Evolutionary conservation across 2,329 filamentous ascomycete species (phyloP).

Genomic region (Talaromyces marneffei): DNA sequence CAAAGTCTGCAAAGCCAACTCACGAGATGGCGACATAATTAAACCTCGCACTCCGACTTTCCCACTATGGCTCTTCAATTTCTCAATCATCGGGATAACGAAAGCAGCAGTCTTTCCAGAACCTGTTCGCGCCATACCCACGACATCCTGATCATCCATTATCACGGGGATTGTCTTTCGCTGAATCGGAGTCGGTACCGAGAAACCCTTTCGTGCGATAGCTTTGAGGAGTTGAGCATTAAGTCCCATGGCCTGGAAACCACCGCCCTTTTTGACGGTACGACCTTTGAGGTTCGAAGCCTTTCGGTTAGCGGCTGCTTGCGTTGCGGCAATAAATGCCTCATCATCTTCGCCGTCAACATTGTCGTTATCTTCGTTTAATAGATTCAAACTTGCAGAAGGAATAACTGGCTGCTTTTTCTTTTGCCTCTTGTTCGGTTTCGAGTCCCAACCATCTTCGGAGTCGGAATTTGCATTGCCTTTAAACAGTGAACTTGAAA

Average conservation of each 20-base stretch:
- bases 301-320: conserved; percentile 84
- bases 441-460: conserved; percentile 34
- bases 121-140: conserved; percentile 97
- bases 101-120: conserved; percentile 98
- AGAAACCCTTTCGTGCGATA: conserved; percentile 89
- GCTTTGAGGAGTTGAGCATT: conserved; percentile 80
- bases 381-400: conserved; percentile 44
- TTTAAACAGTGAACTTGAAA: conserved; percentile 69
- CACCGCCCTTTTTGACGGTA: conserved; percentile 88
- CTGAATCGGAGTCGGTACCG: conserved; percentile 94
- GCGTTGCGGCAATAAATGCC: conserved; percentile 82
- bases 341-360: conserved; percentile 58
- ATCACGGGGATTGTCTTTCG: conserved; percentile 92
- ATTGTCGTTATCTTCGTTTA: conserved; percentile 46
- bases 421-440: conserved; percentile 48
- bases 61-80: conserved; percentile 78
- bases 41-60: conserved; percentile 80
- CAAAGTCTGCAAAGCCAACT: conserved; percentile 87
- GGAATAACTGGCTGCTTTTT: conserved; percentile 33
- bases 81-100: conserved; percentile 97
- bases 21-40: conserved; percentile 85
- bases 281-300: conserved; percentile 73
- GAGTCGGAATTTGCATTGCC: conserved; percentile 41
- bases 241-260: conserved; percentile 91
- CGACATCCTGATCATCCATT: conserved; percentile 86